Percentiles rank a stretch among this genome's conserved stretches.
phyloP scores from a whole-genome alignment of 345 rosid genomes.

The Arabis alpina region DNA sequence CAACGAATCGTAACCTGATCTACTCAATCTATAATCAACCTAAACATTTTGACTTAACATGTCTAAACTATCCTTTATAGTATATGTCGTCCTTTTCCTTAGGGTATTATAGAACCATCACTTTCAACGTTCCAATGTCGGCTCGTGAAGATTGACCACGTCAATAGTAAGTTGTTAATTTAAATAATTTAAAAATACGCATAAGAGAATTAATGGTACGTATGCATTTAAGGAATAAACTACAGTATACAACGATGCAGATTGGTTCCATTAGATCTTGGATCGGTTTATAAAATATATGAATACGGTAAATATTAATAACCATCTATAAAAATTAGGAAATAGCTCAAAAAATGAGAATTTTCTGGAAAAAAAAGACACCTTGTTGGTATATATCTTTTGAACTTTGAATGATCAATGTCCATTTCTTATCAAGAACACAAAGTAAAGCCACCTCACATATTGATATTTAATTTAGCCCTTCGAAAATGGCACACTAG shows the following conservation, averaged over 20 bases:
- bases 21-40: slow-evolving; percentile 28
- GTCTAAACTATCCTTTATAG: slow-evolving; percentile 18
- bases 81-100: slow-evolving; percentile 19
- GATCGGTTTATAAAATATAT: slow-evolving; percentile 3
- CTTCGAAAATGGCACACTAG: not conserved
- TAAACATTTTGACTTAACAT: slow-evolving; percentile 30
- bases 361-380: not conserved
- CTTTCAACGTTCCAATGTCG: slow-evolving; percentile 35
- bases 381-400: slow-evolving; percentile 2
- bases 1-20: slow-evolving; percentile 36
- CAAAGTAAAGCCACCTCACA: slow-evolving; percentile 4
- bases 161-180: slow-evolving; percentile 13
- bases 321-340: slow-evolving; percentile 7
- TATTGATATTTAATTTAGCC: slow-evolving; percentile 8
- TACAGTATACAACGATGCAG: slow-evolving; percentile 20
- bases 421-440: not conserved
- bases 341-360: not conserved
- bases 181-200: no score
- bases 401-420: not conserved
- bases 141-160: slow-evolving; percentile 36
- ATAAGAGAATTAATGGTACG: slow-evolving; percentile 13
- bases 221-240: slow-evolving; percentile 37
- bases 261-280: slow-evolving; percentile 27
- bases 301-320: not conserved
- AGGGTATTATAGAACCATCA: slow-evolving; percentile 35